phyloP scores from a whole-genome alignment of 306 rosid species.

The Glycine soja region DNA sequence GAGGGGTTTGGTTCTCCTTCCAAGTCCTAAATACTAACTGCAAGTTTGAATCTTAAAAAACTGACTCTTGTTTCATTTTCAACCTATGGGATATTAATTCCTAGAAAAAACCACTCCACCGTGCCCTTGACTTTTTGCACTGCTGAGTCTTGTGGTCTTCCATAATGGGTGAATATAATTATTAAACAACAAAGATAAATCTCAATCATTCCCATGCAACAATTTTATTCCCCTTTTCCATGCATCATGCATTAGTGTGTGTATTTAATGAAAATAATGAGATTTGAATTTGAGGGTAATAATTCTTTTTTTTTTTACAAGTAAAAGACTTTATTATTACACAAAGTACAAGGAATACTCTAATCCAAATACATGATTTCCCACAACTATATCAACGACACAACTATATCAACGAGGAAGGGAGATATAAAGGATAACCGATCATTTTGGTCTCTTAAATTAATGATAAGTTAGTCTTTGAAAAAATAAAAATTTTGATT shows the following conservation, averaged over 20 bases:
- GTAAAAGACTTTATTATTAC: too few species aligned
- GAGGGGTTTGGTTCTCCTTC: constrained; percentile 48
- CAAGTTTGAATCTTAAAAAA: constrained; percentile 55
- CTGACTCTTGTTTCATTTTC: constrained; percentile 52
- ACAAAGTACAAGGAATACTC: too few species aligned
- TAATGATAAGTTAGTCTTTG: too few species aligned
- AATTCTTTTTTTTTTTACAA: too few species aligned
- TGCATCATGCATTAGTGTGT: constrained; percentile 12
- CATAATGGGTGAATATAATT: constrained; percentile 24
- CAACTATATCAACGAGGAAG: too few species aligned
- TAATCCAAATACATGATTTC: too few species aligned
- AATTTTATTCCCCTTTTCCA: constrained; percentile 29
- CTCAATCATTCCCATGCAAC: constrained; percentile 42
- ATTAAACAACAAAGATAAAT: constrained; percentile 6
- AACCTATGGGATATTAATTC: constrained; percentile 60
- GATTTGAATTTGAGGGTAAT: too few species aligned
- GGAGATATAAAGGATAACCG: too few species aligned
- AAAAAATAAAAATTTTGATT: too few species aligned
- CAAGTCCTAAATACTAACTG: constrained; percentile 45
- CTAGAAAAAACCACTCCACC: constrained; percentile 49
- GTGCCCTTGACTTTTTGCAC: constrained; percentile 56
- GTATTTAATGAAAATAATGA: background rate
- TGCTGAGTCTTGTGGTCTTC: constrained; percentile 36
- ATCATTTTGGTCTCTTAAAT: too few species aligned
- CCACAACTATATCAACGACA: too few species aligned